A percentile compares a stretch with the other conserved stretches of the same genome.
phyloP scores from a whole-genome alignment of 2,329 filamentous ascomycete species.

The Sporothrix euskadiensis region DNA sequence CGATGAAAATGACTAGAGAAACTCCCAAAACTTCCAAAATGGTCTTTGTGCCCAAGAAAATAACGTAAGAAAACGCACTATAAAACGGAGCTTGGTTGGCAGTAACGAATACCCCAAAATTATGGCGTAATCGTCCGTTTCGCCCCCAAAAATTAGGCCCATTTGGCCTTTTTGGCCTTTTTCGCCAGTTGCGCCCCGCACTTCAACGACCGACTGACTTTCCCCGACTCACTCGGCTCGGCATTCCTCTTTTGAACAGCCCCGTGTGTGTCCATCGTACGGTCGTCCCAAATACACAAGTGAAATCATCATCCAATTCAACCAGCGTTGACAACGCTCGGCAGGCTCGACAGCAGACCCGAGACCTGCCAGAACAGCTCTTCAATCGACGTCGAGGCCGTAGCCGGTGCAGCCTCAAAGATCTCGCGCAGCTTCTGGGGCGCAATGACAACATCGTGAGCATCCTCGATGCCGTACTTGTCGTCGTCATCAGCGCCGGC shows the following conservation, averaged over 20 bases:
- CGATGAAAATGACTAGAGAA: background rate
- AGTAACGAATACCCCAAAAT: slow-evolving; percentile 7
- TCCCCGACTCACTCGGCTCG: slow-evolving; percentile 7
- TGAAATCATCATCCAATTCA: background rate
- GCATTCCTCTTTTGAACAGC: slow-evolving; percentile 18
- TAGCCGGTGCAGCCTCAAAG: slow-evolving; percentile 68
- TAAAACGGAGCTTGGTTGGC: background rate
- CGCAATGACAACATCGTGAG: slow-evolving; percentile 61
- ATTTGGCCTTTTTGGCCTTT: background rate
- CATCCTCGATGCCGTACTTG: slow-evolving; percentile 42
- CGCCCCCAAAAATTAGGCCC: slow-evolving; percentile 15
- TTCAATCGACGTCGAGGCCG: slow-evolving; percentile 69
- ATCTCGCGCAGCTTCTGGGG: slow-evolving; percentile 68
- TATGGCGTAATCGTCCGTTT: slow-evolving; percentile 22
- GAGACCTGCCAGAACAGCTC: slow-evolving; percentile 76
- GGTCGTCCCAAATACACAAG: background rate
- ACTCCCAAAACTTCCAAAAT: slow-evolving; percentile 13
- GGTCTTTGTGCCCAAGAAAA: slow-evolving; percentile 2
- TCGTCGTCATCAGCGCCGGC: slow-evolving; percentile 39
- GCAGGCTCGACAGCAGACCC: slow-evolving; percentile 54
- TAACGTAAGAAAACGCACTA: slow-evolving; percentile 2
- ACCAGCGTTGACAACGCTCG: slow-evolving; percentile 24
- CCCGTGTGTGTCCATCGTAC: background rate
- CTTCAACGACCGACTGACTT: background rate
- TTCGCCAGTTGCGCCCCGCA: slow-evolving; percentile 7